Base-by-base conservation (phyloP, 228 moss, liverwort and hornwort species). In the Sphagnum magellanicum region DNA sequence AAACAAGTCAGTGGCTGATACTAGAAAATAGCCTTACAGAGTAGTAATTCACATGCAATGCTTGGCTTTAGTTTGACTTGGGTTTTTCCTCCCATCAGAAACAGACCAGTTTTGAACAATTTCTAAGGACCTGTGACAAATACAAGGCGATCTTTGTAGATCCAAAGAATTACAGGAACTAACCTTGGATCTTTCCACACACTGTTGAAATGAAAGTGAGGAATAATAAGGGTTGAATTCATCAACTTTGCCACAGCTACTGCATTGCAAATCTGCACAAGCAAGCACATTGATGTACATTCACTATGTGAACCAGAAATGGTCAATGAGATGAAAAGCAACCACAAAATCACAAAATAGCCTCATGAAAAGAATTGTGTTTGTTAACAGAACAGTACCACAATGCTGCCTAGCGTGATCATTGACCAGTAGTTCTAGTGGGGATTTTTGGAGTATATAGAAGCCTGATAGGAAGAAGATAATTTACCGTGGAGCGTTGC, bases 161-260 rank as follows among this genome's bases (percentile, higher is more conserved):
- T 32, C 32, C 32, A 32, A 32, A 32, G 32, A 32, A 32, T 32
- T 32, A 32, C 32, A 32, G 32, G 32, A 32, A 32, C 86, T 74
- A 69, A 98, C 97, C 97, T 98, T 66, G 87, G 90, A 74, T 98
- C 98, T 79, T 92, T 90, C 98, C 98, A 98, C 50, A 98, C 98
- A 74, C 92, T 94, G 74, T 98, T 98, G 63, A 98, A 86, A 81
- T 98, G 98, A 60, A 98, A 98, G 64, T 89, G 92, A 51, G 98
- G 98, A 51, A 94, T 86, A 50, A 98, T 81, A 17, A 98, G 89
- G 12, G 98, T 98, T 63, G 98, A 92, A 67, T 98, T 98, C 79
- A 94, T 81, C 65, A 98, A 78, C 64, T 84, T 79, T 17, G 98
- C 98, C 61, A 98, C 92, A 5, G 98, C 98, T 65, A 98, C 94